Evolutionary conservation across 176 grass and related monocot species (phyloP).

Genomic region (Eleusine coracana): DNA sequence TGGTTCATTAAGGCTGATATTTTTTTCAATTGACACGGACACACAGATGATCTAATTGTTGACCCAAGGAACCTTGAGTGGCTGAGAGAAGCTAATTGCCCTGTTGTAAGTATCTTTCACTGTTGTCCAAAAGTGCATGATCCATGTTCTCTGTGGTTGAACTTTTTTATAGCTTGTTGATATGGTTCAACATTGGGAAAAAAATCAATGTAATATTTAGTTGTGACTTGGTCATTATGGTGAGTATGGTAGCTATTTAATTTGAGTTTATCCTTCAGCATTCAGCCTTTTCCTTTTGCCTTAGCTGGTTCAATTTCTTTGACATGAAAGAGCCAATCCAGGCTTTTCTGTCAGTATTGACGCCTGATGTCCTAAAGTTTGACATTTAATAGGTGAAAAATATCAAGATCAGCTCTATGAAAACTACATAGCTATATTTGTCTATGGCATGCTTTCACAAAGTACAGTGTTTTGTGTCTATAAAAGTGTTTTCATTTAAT

Average conservation of each 20-base stretch:
- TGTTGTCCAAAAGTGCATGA: slow-evolving; percentile 30
- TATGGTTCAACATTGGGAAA: slow-evolving; percentile 1
- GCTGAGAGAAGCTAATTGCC: slow-evolving; percentile 94
- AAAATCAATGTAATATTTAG: neutral
- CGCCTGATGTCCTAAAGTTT: neutral
- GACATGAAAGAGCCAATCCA: neutral
- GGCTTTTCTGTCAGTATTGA: neutral
- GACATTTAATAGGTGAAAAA: neutral
- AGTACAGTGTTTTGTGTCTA: neutral
- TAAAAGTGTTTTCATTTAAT: neutral
- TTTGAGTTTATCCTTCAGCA: slow-evolving; percentile 10
- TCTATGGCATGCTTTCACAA: neutral
- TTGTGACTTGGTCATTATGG: neutral
- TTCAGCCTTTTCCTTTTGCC: slow-evolving; percentile 7
- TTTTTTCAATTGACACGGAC: slow-evolving; percentile 24
- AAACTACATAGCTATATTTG: neutral
- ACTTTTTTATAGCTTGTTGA: neutral
- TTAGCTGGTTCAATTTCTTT: neutral
- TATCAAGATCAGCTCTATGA: neutral
- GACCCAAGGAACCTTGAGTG: slow-evolving; percentile 97
- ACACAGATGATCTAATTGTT: slow-evolving; percentile 89
- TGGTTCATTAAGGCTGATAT: neutral
- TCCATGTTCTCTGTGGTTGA: slow-evolving; percentile 25
- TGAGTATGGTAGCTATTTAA: neutral
- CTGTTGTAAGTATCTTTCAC: slow-evolving; percentile 76